Evolutionary conservation across 1,139 yeast species (phyloP), one percentile per base, ranked within the genome.

Genomic region (Saccharomyces hybrid): DNA sequence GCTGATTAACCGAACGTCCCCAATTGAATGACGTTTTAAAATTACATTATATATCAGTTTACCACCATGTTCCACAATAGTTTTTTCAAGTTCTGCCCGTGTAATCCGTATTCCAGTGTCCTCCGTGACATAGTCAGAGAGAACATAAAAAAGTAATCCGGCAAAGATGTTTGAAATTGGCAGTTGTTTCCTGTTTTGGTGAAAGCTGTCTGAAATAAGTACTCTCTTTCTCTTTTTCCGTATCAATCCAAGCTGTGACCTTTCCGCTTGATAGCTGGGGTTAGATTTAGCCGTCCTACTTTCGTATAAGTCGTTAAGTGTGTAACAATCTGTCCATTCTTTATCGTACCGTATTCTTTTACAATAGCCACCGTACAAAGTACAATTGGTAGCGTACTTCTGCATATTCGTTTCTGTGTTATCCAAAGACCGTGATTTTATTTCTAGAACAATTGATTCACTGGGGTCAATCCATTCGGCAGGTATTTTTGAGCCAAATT

Each of bases 301-400:
- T 9, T 38, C 44, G 11, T 20, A 20, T 11, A 38, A 38, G 2
- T 38, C 25, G 11, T 8, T 13, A 20, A 38, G 44, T 2, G 89
- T 79, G 44, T 85, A 74, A 42, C 87, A 78, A 14, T 80, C 81
- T 14, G 72, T 73, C 71, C 81, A 77, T 52, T 73, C 74, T 63
- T 88, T 89, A 66, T 93, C 97, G 2, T 77, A 76, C 50, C 98
- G 70, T 0, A 91, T 74, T 7, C 78, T 64, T 50, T 86, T 75
- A 64, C 91, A 86, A 66, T 89, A 83, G 0, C 93, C 87, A 61
- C 87, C 86, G 59, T 89, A 81, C 27, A 93, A 73, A 0, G 97
- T 88, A 4, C 85, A 76, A 0, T 84, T 86, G 0, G 84, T 81
- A 1, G 83, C 83, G 63, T 82, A 90, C 3, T 77, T 75, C 20